A percentile compares a stretch with the other conserved stretches of the same genome.
Conservation (phyloP, 768 basidiomycete species). For the Roridomyces roridus region DNA sequence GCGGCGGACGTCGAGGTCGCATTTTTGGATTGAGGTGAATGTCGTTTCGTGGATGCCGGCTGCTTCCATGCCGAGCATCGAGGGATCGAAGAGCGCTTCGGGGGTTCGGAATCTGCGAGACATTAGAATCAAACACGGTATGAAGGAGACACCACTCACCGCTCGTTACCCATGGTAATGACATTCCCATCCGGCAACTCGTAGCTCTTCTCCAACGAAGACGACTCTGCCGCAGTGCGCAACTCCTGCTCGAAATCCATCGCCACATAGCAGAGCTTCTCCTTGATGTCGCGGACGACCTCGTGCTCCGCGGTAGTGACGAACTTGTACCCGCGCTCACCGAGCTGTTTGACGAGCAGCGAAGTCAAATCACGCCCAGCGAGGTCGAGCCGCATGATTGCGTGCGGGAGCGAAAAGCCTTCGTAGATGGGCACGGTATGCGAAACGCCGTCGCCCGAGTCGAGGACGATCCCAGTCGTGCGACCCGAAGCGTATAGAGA, state of each 20-base stretch:
- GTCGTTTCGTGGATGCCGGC: slow-evolving; percentile 39
- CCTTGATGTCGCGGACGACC: slow-evolving; percentile 83
- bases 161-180: slow-evolving; percentile 77
- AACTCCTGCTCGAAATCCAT: slow-evolving; percentile 20
- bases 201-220: slow-evolving; percentile 47
- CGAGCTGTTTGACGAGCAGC: slow-evolving; percentile 61
- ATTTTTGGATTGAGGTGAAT: slow-evolving; percentile 66
- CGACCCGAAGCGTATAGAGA: slow-evolving; percentile 72
- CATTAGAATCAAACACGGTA: not conserved
- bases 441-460: slow-evolving; percentile 43
- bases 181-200: slow-evolving; percentile 54
- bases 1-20: slow-evolving; percentile 65
- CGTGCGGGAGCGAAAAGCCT: slow-evolving; percentile 71
- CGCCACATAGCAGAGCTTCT: slow-evolving; percentile 47
- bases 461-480: slow-evolving; percentile 72
- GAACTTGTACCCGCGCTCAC: slow-evolving; percentile 76
- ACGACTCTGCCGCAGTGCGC: slow-evolving; percentile 12
- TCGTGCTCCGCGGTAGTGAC: slow-evolving; percentile 75
- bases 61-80: slow-evolving; percentile 66
- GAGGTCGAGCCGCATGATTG: slow-evolving; percentile 68
- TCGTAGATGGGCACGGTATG: slow-evolving; percentile 79
- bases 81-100: slow-evolving; percentile 76
- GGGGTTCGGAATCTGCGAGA: slow-evolving; percentile 61
- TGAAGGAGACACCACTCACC: slow-evolving; percentile 25
- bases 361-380: slow-evolving; percentile 70